Evolutionary conservation across 257 asterid species (phyloP).

Genomic region (Jasminum sambac): DNA sequence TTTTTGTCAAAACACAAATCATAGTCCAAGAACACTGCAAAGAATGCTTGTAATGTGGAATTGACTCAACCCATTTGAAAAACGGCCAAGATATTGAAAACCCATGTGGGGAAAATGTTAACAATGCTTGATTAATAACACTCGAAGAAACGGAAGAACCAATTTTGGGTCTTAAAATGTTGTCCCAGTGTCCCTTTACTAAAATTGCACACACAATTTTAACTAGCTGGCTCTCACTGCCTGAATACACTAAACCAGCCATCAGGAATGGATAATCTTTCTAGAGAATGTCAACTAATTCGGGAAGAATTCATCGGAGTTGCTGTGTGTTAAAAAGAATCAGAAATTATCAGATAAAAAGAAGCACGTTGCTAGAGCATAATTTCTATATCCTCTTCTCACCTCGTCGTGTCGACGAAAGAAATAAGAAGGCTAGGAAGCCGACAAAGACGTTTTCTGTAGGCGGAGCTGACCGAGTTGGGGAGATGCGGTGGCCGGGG

Average conservation of each 20-base stretch:
- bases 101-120: slow-evolving; percentile 44
- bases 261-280: slow-evolving; percentile 26
- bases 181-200: slow-evolving; percentile 71
- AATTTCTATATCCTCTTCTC: too few relatives aligned
- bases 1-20: slow-evolving; percentile 70
- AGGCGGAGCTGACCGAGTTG: too few relatives aligned
- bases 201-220: slow-evolving; percentile 53
- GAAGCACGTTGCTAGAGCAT: too few relatives aligned
- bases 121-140: slow-evolving; percentile 49
- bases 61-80: slow-evolving; percentile 78
- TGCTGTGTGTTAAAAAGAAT: too few relatives aligned
- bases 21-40: slow-evolving; percentile 76
- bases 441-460: too few relatives aligned
- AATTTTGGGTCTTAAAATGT: slow-evolving; percentile 62
- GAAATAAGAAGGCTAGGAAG: too few relatives aligned
- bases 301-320: too few relatives aligned
- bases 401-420: too few relatives aligned
- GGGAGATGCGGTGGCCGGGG: too few relatives aligned
- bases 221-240: slow-evolving; percentile 45
- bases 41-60: slow-evolving; percentile 69
- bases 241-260: slow-evolving; percentile 39
- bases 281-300: too few relatives aligned
- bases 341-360: too few relatives aligned
- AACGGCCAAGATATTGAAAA: slow-evolving; percentile 61
- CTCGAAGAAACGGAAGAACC: slow-evolving; percentile 63